Evolutionary conservation across 257 asterid genomes (phyloP).

Genomic region (Voacanga thouarsii): DNA sequence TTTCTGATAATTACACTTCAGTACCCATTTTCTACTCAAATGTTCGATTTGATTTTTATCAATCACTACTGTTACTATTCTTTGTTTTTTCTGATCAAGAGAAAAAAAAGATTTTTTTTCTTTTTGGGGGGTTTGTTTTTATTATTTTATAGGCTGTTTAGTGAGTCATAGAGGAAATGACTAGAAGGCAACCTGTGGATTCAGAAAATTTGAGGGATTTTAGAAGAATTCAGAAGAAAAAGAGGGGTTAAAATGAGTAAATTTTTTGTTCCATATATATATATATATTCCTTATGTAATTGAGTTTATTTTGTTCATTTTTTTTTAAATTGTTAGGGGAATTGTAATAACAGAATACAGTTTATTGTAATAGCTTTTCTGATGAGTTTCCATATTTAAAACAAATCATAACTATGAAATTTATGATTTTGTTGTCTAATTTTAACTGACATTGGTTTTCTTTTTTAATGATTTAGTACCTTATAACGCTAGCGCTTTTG

Average conservation of each 20-base stretch:
- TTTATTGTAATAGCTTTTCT: neutral
- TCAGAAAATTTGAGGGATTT: constrained; percentile 11
- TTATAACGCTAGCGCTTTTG: too few relatives aligned
- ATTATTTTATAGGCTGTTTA: constrained; percentile 4
- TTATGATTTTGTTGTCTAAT: too few relatives aligned
- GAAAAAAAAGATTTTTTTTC: neutral
- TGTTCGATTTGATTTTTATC: neutral
- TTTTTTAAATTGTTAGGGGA: neutral
- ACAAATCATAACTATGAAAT: too few relatives aligned
- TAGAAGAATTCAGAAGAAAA: constrained; percentile 1
- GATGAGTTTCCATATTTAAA: neutral
- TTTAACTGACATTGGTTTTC: too few relatives aligned
- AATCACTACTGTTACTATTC: neutral
- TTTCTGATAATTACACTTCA: constrained; percentile 30
- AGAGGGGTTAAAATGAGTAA: neutral
- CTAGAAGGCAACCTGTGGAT: constrained; percentile 3
- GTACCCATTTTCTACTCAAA: neutral
- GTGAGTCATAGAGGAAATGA: neutral
- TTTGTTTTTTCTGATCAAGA: constrained; percentile 1
- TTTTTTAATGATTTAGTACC: too few relatives aligned
- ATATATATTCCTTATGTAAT: neutral
- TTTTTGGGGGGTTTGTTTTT: constrained; percentile 13
- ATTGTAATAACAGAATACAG: constrained; percentile 4
- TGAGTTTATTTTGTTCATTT: neutral
- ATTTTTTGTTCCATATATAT: neutral